Evolutionary conservation across 305 asterid species (phyloP), one percentile per base, ranked within the genome.

Genomic region (Coffea humblotiana): DNA sequence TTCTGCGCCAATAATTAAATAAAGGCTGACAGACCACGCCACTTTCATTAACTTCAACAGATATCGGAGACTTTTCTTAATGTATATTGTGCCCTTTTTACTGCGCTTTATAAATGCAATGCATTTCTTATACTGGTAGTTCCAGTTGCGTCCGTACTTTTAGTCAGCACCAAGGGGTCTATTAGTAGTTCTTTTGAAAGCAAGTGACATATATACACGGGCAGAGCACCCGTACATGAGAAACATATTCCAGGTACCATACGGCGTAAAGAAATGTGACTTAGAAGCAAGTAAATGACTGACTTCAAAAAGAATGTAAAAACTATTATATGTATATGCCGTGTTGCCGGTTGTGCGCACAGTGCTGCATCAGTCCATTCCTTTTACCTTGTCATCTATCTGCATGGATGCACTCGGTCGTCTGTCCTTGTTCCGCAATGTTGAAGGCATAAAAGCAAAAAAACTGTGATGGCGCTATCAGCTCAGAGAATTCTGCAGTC

Each of bases 401-500:
- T 54, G 47, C 16, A 29, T 6, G 66, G 23, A 25, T 15, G 51
- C 58, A 43, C 47, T 14, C 32, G 47, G 45, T 69, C 74, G 35
- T 63, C 68, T 23, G 25, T 68, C 19, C 80, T 40, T 25, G 66
- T 14, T 7, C 43, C 3, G 29, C 70, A n/a, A 40, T 4, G 47
- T 56, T 15, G 80, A 71, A 60, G 81, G 32, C 27, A 61, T 52
- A 63, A 40, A 10, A 40, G 0, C n/a, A 63, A 40, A 10, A 19
- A 66, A 13, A 13, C 14, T 14, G 45, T 25, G 71, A 43, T 29
- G 45, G 45, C 71, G 14, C 3, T 66, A 2, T 77, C 72, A 35
- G 75, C 78, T 92, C 93, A 94, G 87, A 94, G 81, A 80, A 94
- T 92, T 75, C 80, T 85, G 89, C 98, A 94, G 81, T 87, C 84